Evolutionary conservation across 1,284 basidiomycete species (phyloP).

Genomic region (Volvariella surrecta): DNA sequence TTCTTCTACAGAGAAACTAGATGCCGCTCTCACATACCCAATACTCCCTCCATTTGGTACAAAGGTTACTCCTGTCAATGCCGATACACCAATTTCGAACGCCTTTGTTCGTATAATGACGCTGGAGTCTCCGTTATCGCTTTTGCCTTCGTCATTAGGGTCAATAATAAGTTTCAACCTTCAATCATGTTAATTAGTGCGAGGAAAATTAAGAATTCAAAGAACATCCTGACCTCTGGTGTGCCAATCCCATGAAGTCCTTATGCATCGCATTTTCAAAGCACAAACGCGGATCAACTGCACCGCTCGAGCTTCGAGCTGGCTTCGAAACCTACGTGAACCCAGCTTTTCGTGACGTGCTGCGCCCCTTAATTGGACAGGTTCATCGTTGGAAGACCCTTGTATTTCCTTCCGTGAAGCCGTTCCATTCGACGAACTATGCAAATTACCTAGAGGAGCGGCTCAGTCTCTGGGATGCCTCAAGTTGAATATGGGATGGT

Average conservation of each 20-base stretch:
- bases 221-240: constrained; percentile 91
- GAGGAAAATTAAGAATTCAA: too few relatives aligned
- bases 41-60: constrained; percentile 62
- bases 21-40: constrained; percentile 73
- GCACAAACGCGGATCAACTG: too few relatives aligned
- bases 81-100: constrained; percentile 76
- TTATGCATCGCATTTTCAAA: constrained; percentile 74
- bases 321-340: too few relatives aligned
- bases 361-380: too few relatives aligned
- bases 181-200: constrained; percentile 1
- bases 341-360: too few relatives aligned
- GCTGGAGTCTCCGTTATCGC: constrained; percentile 76
- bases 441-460: too few relatives aligned
- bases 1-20: constrained; percentile 65
- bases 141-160: constrained; percentile 19
- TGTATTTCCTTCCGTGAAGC: too few relatives aligned
- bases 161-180: constrained; percentile 62
- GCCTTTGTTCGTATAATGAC: constrained; percentile 75
- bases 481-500: too few relatives aligned
- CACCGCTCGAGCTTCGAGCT: too few relatives aligned
- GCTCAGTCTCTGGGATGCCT: too few relatives aligned
- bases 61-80: constrained; percentile 79
- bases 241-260: constrained; percentile 69
- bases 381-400: too few relatives aligned
- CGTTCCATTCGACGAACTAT: too few relatives aligned